These are phyloP conservation scores for Aschersonia sp. DNA, from an alignment of 2,329 filamentous ascomycete species.

Conservation along the genomic window DNA sequence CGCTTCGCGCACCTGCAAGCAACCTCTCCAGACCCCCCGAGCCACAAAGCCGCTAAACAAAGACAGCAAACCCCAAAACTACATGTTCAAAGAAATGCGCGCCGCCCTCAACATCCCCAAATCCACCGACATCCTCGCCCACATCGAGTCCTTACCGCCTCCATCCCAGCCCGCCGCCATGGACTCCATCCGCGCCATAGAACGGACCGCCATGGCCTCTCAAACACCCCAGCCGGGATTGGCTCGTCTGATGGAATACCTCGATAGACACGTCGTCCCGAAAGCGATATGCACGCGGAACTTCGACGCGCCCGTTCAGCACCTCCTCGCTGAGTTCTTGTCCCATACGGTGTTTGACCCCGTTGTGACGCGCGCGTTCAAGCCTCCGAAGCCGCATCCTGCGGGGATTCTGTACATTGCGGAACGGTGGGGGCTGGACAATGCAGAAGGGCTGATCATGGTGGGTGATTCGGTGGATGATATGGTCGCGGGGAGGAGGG, in stretches of 20 bases:
- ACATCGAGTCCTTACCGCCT: constrained; percentile 61
- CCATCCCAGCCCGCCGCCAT: constrained; percentile 49
- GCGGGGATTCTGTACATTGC: constrained; percentile 83
- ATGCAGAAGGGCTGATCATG: constrained; percentile 42
- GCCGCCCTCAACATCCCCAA: constrained; percentile 57
- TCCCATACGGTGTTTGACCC: constrained; percentile 54
- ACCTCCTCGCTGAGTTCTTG: constrained; percentile 65
- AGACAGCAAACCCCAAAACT: constrained; percentile 69
- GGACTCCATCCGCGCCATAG: constrained; percentile 62
- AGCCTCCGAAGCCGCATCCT: constrained; percentile 74
- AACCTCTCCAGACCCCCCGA: not conserved
- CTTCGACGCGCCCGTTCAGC: constrained; percentile 66
- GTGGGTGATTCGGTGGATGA: constrained; percentile 80
- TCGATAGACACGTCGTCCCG: constrained; percentile 49
- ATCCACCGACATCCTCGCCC: constrained; percentile 70
- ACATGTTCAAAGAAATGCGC: constrained; percentile 92
- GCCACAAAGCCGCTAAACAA: not conserved
- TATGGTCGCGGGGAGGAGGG: constrained; percentile 53
- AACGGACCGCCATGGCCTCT: constrained; percentile 62
- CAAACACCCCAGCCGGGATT: constrained; percentile 79
- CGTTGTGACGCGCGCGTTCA: constrained; percentile 73
- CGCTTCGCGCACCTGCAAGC: not conserved
- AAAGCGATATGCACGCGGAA: constrained; percentile 92
- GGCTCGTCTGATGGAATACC: constrained; percentile 63
- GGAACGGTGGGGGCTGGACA: constrained; percentile 49